Evolutionary conservation across 345 rosid species (phyloP).

Genomic region (Camelina sativa): DNA sequence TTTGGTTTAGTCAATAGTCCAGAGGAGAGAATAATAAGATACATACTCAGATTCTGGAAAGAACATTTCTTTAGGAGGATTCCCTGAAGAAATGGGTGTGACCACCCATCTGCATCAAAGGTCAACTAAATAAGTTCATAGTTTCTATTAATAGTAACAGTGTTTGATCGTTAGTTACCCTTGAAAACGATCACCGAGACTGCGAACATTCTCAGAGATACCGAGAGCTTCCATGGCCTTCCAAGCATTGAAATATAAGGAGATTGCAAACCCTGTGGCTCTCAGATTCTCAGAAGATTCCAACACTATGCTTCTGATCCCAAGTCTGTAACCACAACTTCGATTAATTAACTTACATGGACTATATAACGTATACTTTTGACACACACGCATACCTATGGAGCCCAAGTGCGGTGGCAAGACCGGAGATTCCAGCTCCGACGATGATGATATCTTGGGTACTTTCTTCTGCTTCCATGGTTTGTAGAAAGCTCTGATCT

Average conservation of each 20-base stretch:
- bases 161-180: constrained; percentile 42
- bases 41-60: constrained; percentile 48
- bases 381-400: constrained; percentile 47
- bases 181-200: constrained; percentile 45
- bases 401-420: constrained; percentile 65
- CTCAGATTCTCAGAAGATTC: constrained; percentile 68
- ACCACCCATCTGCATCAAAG: constrained; percentile 45
- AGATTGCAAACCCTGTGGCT: constrained; percentile 59
- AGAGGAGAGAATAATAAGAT: constrained; percentile 21
- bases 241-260: constrained; percentile 69
- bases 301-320: constrained; percentile 67
- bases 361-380: background rate
- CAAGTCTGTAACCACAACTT: constrained; percentile 54
- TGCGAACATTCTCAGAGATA: constrained; percentile 55
- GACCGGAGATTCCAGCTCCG: constrained; percentile 76
- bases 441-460: constrained; percentile 56
- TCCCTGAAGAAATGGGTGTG: constrained; percentile 33
- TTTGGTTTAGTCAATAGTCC: background rate
- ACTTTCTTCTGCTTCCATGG: constrained; percentile 41
- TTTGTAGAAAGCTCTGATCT: background rate
- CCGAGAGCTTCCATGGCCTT: constrained; percentile 72
- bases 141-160: background rate
- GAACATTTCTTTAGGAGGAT: constrained; percentile 33
- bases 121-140: background rate
- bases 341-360: constrained; percentile 2